phyloP scores from a whole-genome alignment of 148 eudicot species.

The Cornus kousa region DNA sequence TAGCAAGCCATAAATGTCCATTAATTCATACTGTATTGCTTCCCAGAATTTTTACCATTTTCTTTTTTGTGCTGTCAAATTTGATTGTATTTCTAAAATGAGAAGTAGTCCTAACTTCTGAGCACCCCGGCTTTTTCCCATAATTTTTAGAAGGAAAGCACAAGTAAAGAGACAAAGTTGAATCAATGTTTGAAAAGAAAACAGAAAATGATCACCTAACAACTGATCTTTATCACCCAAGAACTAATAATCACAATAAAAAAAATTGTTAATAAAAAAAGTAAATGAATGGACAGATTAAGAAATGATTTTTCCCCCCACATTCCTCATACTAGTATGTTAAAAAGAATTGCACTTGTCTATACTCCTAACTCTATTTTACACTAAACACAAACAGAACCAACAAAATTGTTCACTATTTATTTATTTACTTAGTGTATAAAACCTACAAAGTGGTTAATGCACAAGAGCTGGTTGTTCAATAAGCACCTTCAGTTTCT shows the following conservation, averaged over 20 bases:
- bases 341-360: constrained; percentile 2
- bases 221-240: neutral
- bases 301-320: neutral
- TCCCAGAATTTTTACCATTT: too few species aligned
- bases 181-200: neutral
- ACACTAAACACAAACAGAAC: neutral
- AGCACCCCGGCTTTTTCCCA: too few species aligned
- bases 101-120: neutral
- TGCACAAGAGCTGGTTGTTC: constrained; percentile 4
- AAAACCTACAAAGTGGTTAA: constrained; percentile 7
- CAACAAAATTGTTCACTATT: neutral
- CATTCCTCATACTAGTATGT: neutral
- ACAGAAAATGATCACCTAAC: neutral
- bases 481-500: constrained; percentile 75
- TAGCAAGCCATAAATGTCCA: neutral
- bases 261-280: neutral
- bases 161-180: too few species aligned
- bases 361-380: neutral
- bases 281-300: neutral
- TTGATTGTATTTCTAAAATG: neutral
- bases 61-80: neutral
- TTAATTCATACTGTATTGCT: too few species aligned
- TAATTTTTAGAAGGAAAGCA: too few species aligned
- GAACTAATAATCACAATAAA: neutral
- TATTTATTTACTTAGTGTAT: neutral